A percentile compares a stretch with the other conserved stretches of the same genome.
These are phyloP conservation scores for Fusarium sp. DNA, from an alignment of 2,329 filamentous ascomycete species.

Conservation along the genomic window DNA sequence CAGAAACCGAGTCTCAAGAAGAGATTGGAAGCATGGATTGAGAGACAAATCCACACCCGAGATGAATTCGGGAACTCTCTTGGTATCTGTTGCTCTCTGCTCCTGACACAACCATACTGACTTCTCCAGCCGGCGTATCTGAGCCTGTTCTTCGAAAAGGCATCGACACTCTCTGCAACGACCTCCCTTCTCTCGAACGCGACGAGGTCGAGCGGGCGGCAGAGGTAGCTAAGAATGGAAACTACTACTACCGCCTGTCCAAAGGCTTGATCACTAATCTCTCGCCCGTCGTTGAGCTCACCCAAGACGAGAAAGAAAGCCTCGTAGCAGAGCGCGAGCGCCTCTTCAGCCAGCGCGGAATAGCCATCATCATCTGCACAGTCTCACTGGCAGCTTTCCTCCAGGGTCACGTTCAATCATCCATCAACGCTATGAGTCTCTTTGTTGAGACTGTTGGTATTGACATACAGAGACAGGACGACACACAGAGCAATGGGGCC, in stretches of 20 bases:
- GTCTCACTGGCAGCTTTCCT: constrained; percentile 55
- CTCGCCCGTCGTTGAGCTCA: background rate
- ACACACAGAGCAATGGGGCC: background rate
- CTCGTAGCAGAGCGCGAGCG: constrained; percentile 44
- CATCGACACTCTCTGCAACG: background rate
- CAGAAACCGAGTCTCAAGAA: background rate
- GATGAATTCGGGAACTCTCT: constrained; percentile 18
- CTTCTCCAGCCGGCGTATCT: constrained; percentile 1
- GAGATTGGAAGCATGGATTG: background rate
- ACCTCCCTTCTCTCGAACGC: constrained; percentile 1
- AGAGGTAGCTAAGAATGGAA: constrained; percentile 16
- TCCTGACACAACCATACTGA: background rate
- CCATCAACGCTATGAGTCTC: constrained; percentile 51
- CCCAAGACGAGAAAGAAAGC: background rate
- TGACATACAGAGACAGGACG: background rate
- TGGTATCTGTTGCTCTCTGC: background rate
- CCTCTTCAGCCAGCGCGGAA: constrained; percentile 33
- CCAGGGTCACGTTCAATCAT: constrained; percentile 54
- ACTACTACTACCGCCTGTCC: constrained; percentile 18
- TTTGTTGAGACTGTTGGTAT: constrained; percentile 36
- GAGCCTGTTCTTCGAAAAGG: background rate
- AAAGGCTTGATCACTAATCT: background rate
- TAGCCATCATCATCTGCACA: constrained; percentile 39
- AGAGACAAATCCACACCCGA: constrained; percentile 7
- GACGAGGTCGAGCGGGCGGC: constrained; percentile 3